Percentiles rank a stretch among this genome's conserved stretches.
Conservation (phyloP, 352 stramenopile species). For the Globisporangium viniferum region DNA sequence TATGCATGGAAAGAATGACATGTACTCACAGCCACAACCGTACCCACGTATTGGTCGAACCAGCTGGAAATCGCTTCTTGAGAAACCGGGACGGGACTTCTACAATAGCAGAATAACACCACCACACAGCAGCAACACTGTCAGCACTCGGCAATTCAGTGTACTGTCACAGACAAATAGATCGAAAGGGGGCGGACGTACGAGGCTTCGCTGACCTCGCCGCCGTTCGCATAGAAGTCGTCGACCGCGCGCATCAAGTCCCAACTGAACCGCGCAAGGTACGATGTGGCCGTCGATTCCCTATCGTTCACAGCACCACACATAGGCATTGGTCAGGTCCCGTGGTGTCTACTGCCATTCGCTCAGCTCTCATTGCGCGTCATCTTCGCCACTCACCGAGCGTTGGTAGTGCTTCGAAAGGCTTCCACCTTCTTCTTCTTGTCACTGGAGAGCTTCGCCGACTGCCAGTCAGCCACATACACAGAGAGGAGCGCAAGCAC, state of each 20-base stretch:
- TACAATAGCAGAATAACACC: not conserved
- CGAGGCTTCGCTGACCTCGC: conserved; percentile 23
- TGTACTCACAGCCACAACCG: not conserved
- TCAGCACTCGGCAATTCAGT: not conserved
- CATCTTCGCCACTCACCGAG: conserved; percentile 33
- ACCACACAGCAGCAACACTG: not conserved
- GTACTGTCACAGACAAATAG: not conserved
- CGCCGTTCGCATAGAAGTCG: conserved; percentile 71
- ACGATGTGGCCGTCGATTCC: conserved; percentile 65
- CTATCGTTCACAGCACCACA: conserved; percentile 20
- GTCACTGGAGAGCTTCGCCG: conserved; percentile 44
- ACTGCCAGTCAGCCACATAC: conserved; percentile 17
- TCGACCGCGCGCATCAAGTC: conserved; percentile 75
- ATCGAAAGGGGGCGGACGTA: conserved; percentile 16
- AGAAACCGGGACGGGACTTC: not conserved
- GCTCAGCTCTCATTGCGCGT: not conserved
- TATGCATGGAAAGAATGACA: not conserved
- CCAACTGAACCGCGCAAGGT: conserved; percentile 79
- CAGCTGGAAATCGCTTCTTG: conserved; percentile 44
- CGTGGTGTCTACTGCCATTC: not conserved
- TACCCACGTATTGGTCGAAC: conserved; percentile 70
- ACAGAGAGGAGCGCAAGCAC: not conserved
- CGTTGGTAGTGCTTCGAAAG: conserved; percentile 77
- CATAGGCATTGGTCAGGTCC: not conserved
- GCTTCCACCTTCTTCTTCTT: conserved; percentile 72